Evolutionary conservation across 495 filamentous ascomycete species (phyloP), one percentile per base, ranked within the genome.

Genomic region (Amniculicola lignicola): DNA sequence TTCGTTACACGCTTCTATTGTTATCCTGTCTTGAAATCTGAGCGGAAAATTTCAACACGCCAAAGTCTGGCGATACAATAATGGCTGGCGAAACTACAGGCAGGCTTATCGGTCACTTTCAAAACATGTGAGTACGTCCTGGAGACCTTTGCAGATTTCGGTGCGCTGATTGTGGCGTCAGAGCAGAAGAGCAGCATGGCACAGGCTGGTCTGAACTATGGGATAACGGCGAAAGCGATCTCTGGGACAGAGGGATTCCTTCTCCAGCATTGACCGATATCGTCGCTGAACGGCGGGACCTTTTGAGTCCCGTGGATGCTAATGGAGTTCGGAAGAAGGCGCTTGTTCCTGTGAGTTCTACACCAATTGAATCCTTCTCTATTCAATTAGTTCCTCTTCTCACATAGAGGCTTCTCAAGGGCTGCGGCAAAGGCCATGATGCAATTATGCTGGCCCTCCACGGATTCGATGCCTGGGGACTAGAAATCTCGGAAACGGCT

Each of bases 381-480:
- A 10, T 41, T 16, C 18, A 10, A 12, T 6, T 10, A 12, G n/a
- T n/a, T n/a, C n/a, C 11, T 10, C 9, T 41, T 10, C 38, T 41
- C 9, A 41, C 16, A 18, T 16, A 7, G 18, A 35, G 7, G 38
- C 9, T 10, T 10, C 18, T 7, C 6, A 6, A 68, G 62, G 70
- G 70, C 10, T 73, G 70, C 46, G 70, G 70, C 3, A 58, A 58
- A 41, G 70, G 70, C n/a, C 72, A 73, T 31, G 70, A 73, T 35
- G 66, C 67, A 12, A 54, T 63, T 16, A 62, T 71, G 58, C 62
- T 73, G 15, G 67, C 70, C 21, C 57, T 66, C 9, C 67, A 70
- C 41, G 70, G 70, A 0, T 67, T 69, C 41, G 68, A 69, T 43
- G 64, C 56, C 15, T 66, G 41, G 16, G 70, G 70, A 0, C 46